A percentile compares a stretch with the other conserved stretches of the same genome.
phyloP scores from a whole-genome alignment of 2,329 filamentous ascomycete genomes.

The Alternaria novae-zelandiae region DNA sequence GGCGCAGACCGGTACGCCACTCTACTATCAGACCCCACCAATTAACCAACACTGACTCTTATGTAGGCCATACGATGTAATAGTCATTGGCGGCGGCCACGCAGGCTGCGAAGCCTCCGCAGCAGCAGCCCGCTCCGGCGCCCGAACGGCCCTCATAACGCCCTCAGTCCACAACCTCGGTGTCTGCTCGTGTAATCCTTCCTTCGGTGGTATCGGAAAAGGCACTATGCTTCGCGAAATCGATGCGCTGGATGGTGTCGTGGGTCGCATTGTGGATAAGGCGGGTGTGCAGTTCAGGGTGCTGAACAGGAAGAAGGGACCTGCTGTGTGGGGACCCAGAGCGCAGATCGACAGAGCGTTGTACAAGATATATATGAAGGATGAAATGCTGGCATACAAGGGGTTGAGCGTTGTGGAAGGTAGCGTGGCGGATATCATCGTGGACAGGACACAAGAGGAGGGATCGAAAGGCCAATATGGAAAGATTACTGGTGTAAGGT shows the following conservation, averaged over 20 bases:
- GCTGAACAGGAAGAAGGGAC: conserved; percentile 86
- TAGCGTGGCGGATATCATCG: conserved; percentile 90
- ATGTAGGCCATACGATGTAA: conserved; percentile 80
- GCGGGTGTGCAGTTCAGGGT: conserved; percentile 93
- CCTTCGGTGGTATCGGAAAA: conserved; percentile 98
- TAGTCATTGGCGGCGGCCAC: conserved; percentile 95
- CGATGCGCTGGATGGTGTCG: conserved; percentile 90
- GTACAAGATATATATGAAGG: conserved; percentile 89
- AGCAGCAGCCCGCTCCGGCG: conserved; percentile 86
- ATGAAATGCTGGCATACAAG: conserved; percentile 79
- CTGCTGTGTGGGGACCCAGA: conserved; percentile 94
- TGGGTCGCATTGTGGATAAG: conserved; percentile 88
- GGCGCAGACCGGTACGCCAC: conserved; percentile 37
- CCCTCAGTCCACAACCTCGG: conserved; percentile 88
- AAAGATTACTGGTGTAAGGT: conserved; percentile 80
- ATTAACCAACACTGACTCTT: conserved; percentile 19
- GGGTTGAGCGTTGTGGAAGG: conserved; percentile 82
- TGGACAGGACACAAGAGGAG: conserved; percentile 63
- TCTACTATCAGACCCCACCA: not conserved
- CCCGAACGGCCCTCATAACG: conserved; percentile 87
- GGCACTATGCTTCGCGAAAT: conserved; percentile 95
- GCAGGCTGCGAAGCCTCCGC: conserved; percentile 93
- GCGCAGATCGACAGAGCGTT: conserved; percentile 93
- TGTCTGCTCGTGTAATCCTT: conserved; percentile 95
- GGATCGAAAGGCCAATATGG: conserved; percentile 61